phyloP scores from a whole-genome alignment of 2,329 filamentous ascomycete genomes.

The Didymella sp. region DNA sequence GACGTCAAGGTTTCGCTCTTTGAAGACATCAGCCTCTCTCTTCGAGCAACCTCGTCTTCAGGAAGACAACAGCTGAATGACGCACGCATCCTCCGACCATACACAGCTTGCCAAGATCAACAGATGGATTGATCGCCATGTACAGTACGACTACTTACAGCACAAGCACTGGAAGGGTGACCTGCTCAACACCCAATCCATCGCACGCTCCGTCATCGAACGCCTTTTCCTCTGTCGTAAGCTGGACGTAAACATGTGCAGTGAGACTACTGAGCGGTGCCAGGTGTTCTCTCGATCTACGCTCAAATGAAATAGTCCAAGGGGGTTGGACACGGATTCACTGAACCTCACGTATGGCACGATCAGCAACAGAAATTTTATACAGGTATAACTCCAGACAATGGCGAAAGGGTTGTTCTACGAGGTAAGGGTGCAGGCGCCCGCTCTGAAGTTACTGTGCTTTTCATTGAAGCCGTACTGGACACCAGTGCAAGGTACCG shows the following conservation, averaged over 20 bases:
- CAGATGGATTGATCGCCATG: slow-evolving; percentile 14
- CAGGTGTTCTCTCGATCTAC: no score
- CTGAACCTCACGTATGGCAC: neutral
- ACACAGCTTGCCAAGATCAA: slow-evolving; percentile 8
- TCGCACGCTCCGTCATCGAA: neutral
- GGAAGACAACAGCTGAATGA: neutral
- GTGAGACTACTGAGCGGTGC: no score
- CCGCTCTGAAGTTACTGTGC: slow-evolving; percentile 5
- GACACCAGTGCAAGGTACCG: neutral
- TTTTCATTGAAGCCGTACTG: slow-evolving; percentile 11
- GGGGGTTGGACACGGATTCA: no score
- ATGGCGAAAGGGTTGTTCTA: neutral
- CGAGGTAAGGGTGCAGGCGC: slow-evolving; percentile 6
- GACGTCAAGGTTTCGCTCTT: neutral
- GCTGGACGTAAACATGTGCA: no score
- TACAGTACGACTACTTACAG: slow-evolving; percentile 1
- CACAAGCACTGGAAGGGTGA: slow-evolving; percentile 7
- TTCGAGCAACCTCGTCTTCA: neutral
- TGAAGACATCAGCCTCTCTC: neutral
- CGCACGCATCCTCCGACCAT: slow-evolving; percentile 7
- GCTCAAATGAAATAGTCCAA: no score
- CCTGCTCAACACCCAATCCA: slow-evolving; percentile 11
- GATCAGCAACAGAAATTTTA: neutral
- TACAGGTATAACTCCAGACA: neutral
- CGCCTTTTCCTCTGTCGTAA: no score